Base-by-base conservation (phyloP, 805 yeast species). In the Ogataea paradorogensis region DNA sequence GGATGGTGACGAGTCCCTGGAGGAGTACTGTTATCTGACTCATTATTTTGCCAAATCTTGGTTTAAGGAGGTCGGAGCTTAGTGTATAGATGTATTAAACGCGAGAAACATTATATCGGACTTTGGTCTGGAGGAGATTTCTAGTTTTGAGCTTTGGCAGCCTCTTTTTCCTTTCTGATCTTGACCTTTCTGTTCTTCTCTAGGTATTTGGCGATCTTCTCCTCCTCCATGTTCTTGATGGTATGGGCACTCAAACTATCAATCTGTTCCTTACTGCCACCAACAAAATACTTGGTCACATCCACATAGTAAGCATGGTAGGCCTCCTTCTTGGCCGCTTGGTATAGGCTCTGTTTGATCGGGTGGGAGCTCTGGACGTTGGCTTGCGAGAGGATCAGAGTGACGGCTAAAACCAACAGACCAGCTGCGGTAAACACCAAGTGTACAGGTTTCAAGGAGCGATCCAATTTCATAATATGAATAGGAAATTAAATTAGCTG, bases 1-100 rank as follows among this genome's bases (percentile, higher is more conserved):
- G 14, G 62, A 62, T n/a, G 43, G 38, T 25, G 50, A 50, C 33
- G 33, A 42, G 25, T 73, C 45, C 6, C 24, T 43, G 18, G 37
- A 41, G 23, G 76, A 46, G 26, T 46, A 46, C 27, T 53, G 53
- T 34, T 50, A 50, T 27, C 24, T 48, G 35, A 43, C 46, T 8
- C 58, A 53, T 34, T 36, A 39, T 15, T 50, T 47, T 26, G 43
- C 51, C 8, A 45, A 48, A 9, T 45, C 52, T 16, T 53, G 55
- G 56, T 34, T 37, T n/a, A n/a, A 21, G 13, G 40, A 33, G 15
- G 37, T 40, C 11, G 28, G 28, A 26, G 28, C 15, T 26, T 11
- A 13, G 15, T n/a, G 11, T 7, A 25, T 9, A 9, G 11, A n/a
- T 40, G 15, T 32, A 29, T 9, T n/a, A n/a, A 18, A 13, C 6